Evolutionary conservation across 345 rosid genomes (phyloP).

Genomic region (Eucalyptus sp.): DNA sequence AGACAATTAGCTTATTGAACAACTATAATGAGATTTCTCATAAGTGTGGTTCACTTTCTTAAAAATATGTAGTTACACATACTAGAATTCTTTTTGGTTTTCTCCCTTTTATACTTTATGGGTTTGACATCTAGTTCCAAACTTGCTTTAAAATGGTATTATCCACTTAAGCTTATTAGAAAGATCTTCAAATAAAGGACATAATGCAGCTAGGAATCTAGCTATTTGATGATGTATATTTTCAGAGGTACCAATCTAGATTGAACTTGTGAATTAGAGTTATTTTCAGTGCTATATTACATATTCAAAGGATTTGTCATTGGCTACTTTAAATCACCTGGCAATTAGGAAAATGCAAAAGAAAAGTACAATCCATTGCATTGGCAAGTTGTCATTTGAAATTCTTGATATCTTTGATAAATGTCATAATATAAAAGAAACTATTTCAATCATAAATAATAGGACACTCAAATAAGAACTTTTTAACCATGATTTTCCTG

Average conservation of each 20-base stretch:
- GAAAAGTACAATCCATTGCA: background rate
- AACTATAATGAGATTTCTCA: too few species aligned
- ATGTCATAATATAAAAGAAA: background rate
- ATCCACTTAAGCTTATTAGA: background rate
- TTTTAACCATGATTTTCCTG: too few species aligned
- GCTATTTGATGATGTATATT: background rate
- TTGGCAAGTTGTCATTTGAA: background rate
- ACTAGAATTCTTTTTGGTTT: too few species aligned
- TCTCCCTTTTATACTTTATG: background rate
- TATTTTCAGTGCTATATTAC: background rate
- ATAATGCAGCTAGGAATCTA: background rate
- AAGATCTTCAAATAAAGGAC: background rate
- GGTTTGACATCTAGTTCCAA: background rate
- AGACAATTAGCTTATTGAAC: too few species aligned
- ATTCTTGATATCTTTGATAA: background rate
- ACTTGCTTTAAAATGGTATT: background rate
- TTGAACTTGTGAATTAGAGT: background rate
- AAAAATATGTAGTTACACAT: too few species aligned
- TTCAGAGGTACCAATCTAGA: background rate
- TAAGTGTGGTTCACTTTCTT: too few species aligned
- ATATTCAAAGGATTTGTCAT: background rate
- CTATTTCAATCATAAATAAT: too few species aligned
- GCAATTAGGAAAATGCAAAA: background rate
- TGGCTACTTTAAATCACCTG: background rate
- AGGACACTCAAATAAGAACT: too few species aligned